Percentiles rank a stretch among this genome's conserved stretches.
Evolutionary conservation across 352 stramenopile genomes (phyloP).

Genomic region (Phytophthora hibernalis): DNA sequence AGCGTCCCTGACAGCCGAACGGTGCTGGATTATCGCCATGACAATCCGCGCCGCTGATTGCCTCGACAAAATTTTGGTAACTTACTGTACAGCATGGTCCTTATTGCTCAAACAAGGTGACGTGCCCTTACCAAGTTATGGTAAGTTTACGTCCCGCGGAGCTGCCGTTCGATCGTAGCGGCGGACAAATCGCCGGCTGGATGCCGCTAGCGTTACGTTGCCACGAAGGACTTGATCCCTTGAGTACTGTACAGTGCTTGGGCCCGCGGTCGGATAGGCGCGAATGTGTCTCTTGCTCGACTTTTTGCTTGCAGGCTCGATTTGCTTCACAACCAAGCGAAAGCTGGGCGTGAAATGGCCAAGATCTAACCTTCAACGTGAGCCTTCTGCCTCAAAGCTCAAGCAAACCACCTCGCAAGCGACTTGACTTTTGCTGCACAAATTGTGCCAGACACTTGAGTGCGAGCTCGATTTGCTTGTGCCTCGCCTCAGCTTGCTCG

Average conservation of each 20-base stretch:
- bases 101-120: slow-evolving; percentile 9
- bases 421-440: too few relatives aligned
- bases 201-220: slow-evolving; percentile 33
- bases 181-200: slow-evolving; percentile 34
- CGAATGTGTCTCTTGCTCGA: slow-evolving; percentile 2
- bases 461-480: slow-evolving; percentile 23
- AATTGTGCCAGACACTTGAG: background rate
- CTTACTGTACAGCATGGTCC: background rate
- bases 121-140: background rate
- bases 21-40: too few relatives aligned
- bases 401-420: slow-evolving; percentile 3
- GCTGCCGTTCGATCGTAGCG: slow-evolving; percentile 31
- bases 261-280: slow-evolving; percentile 21
- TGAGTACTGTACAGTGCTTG: too few relatives aligned
- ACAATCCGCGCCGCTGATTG: too few relatives aligned
- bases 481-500: slow-evolving; percentile 11
- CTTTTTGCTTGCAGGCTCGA: slow-evolving; percentile 27
- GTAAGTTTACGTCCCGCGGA: slow-evolving; percentile 24
- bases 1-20: slow-evolving; percentile 14
- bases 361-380: slow-evolving; percentile 36
- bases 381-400: slow-evolving; percentile 18
- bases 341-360: slow-evolving; percentile 17
- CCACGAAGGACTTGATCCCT: slow-evolving; percentile 30
- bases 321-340: slow-evolving; percentile 36
- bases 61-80: slow-evolving; percentile 24